Evolutionary conservation across 805 yeast genomes (phyloP).

Genomic region (Wickerhamomyces silvicola): DNA sequence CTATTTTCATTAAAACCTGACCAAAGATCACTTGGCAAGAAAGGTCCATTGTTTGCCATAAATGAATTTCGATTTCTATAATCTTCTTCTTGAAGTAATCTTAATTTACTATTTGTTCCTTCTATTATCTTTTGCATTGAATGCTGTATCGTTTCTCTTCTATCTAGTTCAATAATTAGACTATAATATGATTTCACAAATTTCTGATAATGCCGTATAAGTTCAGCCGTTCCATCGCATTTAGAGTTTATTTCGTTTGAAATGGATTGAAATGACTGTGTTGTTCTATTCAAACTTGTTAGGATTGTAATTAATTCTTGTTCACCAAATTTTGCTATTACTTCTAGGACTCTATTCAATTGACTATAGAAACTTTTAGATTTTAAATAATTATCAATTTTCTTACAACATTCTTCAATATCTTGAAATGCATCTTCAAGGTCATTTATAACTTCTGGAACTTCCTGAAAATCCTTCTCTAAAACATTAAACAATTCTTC

Average conservation of each 20-base stretch:
- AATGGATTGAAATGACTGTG: constrained; percentile 4
- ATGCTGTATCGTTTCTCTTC: constrained; percentile 39
- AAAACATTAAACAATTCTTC: constrained; percentile 40
- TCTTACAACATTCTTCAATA: constrained; percentile 16
- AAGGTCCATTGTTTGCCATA: constrained; percentile 42
- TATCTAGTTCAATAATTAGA: constrained; percentile 43
- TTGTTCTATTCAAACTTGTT: too few species aligned
- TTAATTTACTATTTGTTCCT: constrained; percentile 35
- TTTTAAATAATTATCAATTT: constrained; percentile 25
- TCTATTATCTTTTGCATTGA: constrained; percentile 34
- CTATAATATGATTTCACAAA: constrained; percentile 48
- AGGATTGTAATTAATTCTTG: constrained; percentile 10
- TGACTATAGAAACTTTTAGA: constrained; percentile 22
- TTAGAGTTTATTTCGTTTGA: constrained; percentile 8
- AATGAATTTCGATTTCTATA: constrained; percentile 35
- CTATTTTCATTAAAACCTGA: constrained; percentile 31
- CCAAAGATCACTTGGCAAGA: constrained; percentile 50
- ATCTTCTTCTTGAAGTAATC: constrained; percentile 38
- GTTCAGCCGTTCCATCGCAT: constrained; percentile 23
- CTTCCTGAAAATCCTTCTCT: constrained; percentile 45
- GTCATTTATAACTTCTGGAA: constrained; percentile 49
- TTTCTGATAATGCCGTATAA: constrained; percentile 42
- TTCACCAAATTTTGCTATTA: constrained; percentile 21
- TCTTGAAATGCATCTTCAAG: constrained; percentile 32
- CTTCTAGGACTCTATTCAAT: constrained; percentile 14